Evolutionary conservation across 2,329 filamentous ascomycete genomes (phyloP).

Genomic region (Fonsecaea nubica): DNA sequence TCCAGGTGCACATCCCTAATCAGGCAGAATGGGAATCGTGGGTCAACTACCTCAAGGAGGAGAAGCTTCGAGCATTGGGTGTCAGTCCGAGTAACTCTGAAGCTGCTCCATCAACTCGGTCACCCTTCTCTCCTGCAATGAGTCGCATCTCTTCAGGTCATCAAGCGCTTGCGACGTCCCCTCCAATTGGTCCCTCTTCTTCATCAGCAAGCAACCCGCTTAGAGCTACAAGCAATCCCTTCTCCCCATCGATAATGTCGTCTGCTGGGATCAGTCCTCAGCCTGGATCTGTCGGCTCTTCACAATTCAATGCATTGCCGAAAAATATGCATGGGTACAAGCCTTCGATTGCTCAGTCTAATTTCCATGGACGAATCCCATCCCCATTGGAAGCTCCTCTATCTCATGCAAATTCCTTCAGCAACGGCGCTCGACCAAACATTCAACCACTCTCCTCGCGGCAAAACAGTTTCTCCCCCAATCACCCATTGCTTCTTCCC

Average conservation of each 20-base stretch:
- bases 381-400: slow-evolving; percentile 72
- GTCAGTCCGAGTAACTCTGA: slow-evolving; percentile 82
- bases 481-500: slow-evolving; percentile 52
- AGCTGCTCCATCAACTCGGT: slow-evolving; percentile 63
- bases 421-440: slow-evolving; percentile 39
- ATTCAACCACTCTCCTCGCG: slow-evolving; percentile 39
- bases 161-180: slow-evolving; percentile 79
- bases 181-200: slow-evolving; percentile 73
- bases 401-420: slow-evolving; percentile 67
- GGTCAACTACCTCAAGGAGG: slow-evolving; percentile 81
- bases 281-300: slow-evolving; percentile 71
- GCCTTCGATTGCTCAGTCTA: slow-evolving; percentile 73
- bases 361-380: slow-evolving; percentile 62
- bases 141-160: slow-evolving; percentile 75
- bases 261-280: slow-evolving; percentile 69
- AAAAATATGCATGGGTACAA: slow-evolving; percentile 67
- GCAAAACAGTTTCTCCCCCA: slow-evolving; percentile 64
- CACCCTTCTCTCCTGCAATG: slow-evolving; percentile 67
- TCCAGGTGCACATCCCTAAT: slow-evolving; percentile 52
- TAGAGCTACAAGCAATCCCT: slow-evolving; percentile 65
- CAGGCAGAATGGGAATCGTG: slow-evolving; percentile 74
- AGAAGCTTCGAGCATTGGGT: slow-evolving; percentile 88
- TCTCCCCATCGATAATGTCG: slow-evolving; percentile 66
- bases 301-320: slow-evolving; percentile 67
- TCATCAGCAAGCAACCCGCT: slow-evolving; percentile 75